phyloP scores from a whole-genome alignment of 495 filamentous ascomycete species.

The Penicillium flavigenum region DNA sequence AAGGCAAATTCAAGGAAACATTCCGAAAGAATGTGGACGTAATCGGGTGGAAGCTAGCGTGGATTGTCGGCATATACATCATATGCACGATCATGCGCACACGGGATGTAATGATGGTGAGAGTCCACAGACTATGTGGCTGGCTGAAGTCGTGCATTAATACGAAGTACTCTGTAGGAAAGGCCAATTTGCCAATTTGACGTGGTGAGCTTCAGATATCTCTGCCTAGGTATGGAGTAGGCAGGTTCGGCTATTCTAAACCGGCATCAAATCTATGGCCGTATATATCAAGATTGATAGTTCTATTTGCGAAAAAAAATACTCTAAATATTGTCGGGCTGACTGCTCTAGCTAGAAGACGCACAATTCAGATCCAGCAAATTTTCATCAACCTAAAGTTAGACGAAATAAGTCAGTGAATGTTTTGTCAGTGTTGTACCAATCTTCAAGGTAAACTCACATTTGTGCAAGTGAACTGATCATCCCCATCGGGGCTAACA shows the following conservation, averaged over 20 bases:
- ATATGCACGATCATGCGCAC: neutral
- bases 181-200: neutral
- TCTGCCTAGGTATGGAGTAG: neutral
- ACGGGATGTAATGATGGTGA: neutral
- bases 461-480: slow-evolving; percentile 54
- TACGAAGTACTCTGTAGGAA: neutral
- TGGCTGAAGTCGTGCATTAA: neutral
- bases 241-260: too few relatives aligned
- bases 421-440: neutral
- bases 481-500: slow-evolving; percentile 47
- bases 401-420: neutral
- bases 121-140: neutral
- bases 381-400: slow-evolving; percentile 34
- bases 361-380: slow-evolving; percentile 46
- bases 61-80: neutral
- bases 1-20: neutral
- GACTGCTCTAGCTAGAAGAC: slow-evolving; percentile 14
- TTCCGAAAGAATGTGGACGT: neutral
- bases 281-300: neutral
- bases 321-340: neutral
- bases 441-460: slow-evolving; percentile 31
- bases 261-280: too few relatives aligned
- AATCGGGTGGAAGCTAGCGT: neutral
- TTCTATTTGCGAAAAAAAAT: neutral
- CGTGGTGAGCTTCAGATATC: neutral